Base-by-base conservation (phyloP, 2,329 filamentous ascomycete species). In the Ascochyta koolunga region DNA sequence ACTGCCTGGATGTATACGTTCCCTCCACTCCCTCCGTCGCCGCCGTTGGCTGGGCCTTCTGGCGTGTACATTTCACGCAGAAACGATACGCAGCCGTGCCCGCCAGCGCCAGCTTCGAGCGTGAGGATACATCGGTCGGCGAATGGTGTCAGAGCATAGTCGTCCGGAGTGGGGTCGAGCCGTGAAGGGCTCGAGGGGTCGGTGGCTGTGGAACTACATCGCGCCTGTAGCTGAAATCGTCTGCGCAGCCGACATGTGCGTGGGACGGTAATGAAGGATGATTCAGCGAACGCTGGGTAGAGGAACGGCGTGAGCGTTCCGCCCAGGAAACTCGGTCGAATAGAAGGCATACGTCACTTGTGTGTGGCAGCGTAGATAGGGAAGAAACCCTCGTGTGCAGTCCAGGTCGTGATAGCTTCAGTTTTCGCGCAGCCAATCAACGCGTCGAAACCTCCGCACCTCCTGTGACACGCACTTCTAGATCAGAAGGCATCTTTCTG, bases 1-100 rank as follows among this genome's bases (percentile, higher is more conserved):
- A 96, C 86, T 7, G 95, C 93, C 76, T 98, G 93, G 53, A 99
- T 96, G 74, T 96, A 98, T 62, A 99, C 82, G 66, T 89, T 96
- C 33, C 95, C 95, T 58, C 95, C 95, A 50, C 86, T 89, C 4
- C 95, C 95, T 36, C 95, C 95, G 71, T 99, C 92, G 55, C 95
- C 95, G 42, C 95, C 95, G 74, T 99, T 98, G 9, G 95, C 86
- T 10, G 95, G 95, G 0, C 95, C 95, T 60, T 96, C 88, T 38
- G 88, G 85, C 25, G 97, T 82, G 75, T 90, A 98, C 59, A 93
- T 93, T 68, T 99, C 95, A 18, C 93, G 88, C 37, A 96, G 79
- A 72, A 98, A 99, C 0, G 95, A 95, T 44, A 98, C 91, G 70
- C 95, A 99, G 59, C 95, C 95, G 69, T 95, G 88, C 8, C 95